Conservation (phyloP, 805 yeast species). For the Babjeviella inositovora region DNA sequence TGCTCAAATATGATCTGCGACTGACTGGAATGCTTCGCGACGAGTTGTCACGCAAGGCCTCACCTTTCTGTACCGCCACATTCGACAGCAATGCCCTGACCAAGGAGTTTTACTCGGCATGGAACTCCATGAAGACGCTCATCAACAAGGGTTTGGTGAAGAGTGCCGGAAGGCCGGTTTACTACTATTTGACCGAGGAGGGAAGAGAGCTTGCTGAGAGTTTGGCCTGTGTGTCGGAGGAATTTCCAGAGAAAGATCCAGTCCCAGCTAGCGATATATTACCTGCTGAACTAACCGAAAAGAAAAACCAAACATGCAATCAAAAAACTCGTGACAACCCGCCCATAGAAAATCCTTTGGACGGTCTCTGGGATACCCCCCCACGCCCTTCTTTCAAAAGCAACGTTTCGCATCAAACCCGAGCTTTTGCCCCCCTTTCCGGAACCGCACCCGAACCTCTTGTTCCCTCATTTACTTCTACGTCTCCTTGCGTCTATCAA, state of each 20-base stretch:
- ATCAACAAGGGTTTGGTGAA: slow-evolving; percentile 42
- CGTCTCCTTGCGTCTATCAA: too few relatives aligned
- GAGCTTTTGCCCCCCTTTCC: too few relatives aligned
- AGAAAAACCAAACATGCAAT: slow-evolving; percentile 5
- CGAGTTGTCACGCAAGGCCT: slow-evolving; percentile 36
- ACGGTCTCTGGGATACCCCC: too few relatives aligned
- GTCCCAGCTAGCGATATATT: too few relatives aligned
- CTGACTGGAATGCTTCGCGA: slow-evolving; percentile 48
- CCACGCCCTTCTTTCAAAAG: too few relatives aligned
- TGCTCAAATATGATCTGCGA: slow-evolving; percentile 29
- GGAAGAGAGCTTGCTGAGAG: slow-evolving; percentile 50
- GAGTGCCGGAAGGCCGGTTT: slow-evolving; percentile 37
- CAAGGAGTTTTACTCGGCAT: slow-evolving; percentile 54
- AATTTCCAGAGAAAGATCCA: too few relatives aligned
- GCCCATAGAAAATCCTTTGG: too few relatives aligned
- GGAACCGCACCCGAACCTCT: too few relatives aligned
- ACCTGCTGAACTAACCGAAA: slow-evolving; percentile 2
- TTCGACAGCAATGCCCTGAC: slow-evolving; percentile 45
- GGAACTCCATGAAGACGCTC: slow-evolving; percentile 56
- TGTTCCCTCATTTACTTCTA: too few relatives aligned
- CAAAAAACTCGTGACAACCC: too few relatives aligned
- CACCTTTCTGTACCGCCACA: slow-evolving; percentile 37
- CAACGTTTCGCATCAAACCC: too few relatives aligned
- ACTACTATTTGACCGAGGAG: slow-evolving; percentile 50
- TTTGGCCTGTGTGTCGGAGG: too few relatives aligned